Base-by-base conservation (phyloP, 139 green algal genomes). In the Ettlia oleoabundans region DNA sequence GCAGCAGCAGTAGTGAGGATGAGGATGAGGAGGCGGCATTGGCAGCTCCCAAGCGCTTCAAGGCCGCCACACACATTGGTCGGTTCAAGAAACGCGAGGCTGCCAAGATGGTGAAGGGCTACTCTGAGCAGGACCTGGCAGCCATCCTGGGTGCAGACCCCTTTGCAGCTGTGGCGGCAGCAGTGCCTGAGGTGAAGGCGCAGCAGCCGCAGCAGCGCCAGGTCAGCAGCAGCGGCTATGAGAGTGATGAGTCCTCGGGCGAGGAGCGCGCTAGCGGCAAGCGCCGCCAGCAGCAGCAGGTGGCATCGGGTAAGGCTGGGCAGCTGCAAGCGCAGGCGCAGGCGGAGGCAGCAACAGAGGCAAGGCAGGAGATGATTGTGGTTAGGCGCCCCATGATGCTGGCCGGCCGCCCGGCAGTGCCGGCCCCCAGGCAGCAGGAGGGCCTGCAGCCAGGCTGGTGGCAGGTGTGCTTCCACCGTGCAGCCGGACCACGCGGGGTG, bases 111-210 rank as follows among this genome's bases (percentile, higher is more conserved):
- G 94, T 95, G 2, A 86, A 90, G 38, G 77, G 80, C 38, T 97
- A 97, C 89, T 95, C 90, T 1, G 69, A 88, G 0, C 81, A 66
- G 24, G 93, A 97, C 75, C 71, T 97, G 32, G 93, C 93, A 0
- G 94, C 94, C 43, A 97, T 97, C 63, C 70, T 97, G 9, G 94
- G 94, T 0, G 77, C 41, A 1, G 86, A 88, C 51, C 71, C 80
- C 47, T 89, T 86, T 81, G 78, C 84, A 21, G 85, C 85, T 1
- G 38, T 64, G 0, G 72, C 80, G 1, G 85, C 82, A 28, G 67
- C 75, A 15, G 61, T 76, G 80, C 33, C 47, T 13, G 75, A 81
- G 41, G 75, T 81, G 32, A 9, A 28, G 52, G 68, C 63, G 53
- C 7, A 0, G 79, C 35, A 47, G 52, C 7, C 7, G 37, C 52